phyloP scores from a whole-genome alignment of 768 basidiomycete genomes.

The Hypsizygus marmoreus region DNA sequence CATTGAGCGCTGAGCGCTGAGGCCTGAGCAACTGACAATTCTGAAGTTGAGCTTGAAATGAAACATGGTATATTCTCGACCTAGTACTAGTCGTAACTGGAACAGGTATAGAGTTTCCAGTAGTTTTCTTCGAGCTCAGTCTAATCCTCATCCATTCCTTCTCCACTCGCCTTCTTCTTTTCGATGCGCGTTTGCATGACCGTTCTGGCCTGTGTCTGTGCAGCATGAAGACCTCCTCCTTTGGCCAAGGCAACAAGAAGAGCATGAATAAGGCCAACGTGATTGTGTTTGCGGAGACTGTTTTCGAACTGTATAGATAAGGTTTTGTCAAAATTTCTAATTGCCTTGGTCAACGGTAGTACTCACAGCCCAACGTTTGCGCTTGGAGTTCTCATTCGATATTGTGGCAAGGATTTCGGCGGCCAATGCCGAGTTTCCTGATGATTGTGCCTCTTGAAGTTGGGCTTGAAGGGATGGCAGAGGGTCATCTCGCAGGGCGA shows the following conservation, averaged over 20 bases:
- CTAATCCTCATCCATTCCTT: constrained; percentile 50
- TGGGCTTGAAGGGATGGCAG: constrained; percentile 67
- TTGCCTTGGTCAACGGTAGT: not conserved
- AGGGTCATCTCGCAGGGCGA: constrained; percentile 84
- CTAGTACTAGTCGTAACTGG: no score
- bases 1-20: no score
- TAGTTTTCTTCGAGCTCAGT: not conserved
- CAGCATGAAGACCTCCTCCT: constrained; percentile 58
- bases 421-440: constrained; percentile 43
- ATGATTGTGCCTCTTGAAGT: constrained; percentile 48
- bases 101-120: no score
- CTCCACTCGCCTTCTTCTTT: constrained; percentile 44
- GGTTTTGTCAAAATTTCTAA: no score
- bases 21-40: no score
- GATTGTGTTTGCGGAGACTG: constrained; percentile 83
- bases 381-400: constrained; percentile 69
- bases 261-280: constrained; percentile 78
- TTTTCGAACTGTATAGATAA: constrained; percentile 83
- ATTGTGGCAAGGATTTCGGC: constrained; percentile 58
- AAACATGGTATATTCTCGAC: no score
- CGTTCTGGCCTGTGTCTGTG: constrained; percentile 46
- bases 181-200: constrained; percentile 49
- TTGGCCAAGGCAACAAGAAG: constrained; percentile 75
- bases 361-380: constrained; percentile 82
- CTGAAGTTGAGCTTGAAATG: no score